Evolutionary conservation across 2,329 filamentous ascomycete species (phyloP).

Genomic region (Aspergillus eucalypticola): DNA sequence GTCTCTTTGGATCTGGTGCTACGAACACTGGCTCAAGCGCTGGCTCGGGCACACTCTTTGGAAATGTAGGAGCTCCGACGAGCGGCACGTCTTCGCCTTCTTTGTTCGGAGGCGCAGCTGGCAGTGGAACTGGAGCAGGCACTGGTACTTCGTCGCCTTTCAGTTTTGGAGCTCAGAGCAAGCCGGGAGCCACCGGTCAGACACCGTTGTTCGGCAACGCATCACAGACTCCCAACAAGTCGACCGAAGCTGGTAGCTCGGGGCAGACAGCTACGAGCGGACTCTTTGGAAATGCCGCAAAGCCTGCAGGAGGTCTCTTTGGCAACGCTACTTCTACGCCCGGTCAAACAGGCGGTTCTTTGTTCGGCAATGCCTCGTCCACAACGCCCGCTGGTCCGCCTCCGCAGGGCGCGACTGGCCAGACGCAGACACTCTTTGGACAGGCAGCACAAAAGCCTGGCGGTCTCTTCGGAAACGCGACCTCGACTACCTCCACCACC

Average conservation of each 20-base stretch:
- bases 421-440: slow-evolving; percentile 32
- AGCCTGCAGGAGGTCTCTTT: slow-evolving; percentile 33
- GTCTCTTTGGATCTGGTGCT: slow-evolving; percentile 37
- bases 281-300: slow-evolving; percentile 36
- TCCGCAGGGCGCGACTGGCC: slow-evolving; percentile 35
- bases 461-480: slow-evolving; percentile 28
- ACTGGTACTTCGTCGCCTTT: slow-evolving; percentile 31
- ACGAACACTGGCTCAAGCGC: slow-evolving; percentile 28
- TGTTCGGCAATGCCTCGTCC: slow-evolving; percentile 45
- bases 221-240: slow-evolving; percentile 42
- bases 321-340: slow-evolving; percentile 42
- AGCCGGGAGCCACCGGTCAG: slow-evolving; percentile 26
- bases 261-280: slow-evolving; percentile 33
- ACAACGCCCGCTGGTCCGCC: slow-evolving; percentile 55
- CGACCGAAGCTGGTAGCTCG: slow-evolving; percentile 33
- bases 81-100: slow-evolving; percentile 35
- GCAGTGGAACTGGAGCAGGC: slow-evolving; percentile 21
- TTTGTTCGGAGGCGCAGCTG: slow-evolving; percentile 20
- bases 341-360: slow-evolving; percentile 33
- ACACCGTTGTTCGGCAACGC: slow-evolving; percentile 28
- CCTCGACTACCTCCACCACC: slow-evolving; percentile 12
- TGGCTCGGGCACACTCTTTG: slow-evolving; percentile 40
- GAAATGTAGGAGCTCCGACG: slow-evolving; percentile 41
- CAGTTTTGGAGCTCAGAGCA: slow-evolving; percentile 35
- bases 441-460: slow-evolving; percentile 30